A percentile compares a stretch with the other conserved stretches of the same genome.
phyloP scores from a whole-genome alignment of 2,329 filamentous ascomycete genomes.

The Lachnellula hyalina region DNA sequence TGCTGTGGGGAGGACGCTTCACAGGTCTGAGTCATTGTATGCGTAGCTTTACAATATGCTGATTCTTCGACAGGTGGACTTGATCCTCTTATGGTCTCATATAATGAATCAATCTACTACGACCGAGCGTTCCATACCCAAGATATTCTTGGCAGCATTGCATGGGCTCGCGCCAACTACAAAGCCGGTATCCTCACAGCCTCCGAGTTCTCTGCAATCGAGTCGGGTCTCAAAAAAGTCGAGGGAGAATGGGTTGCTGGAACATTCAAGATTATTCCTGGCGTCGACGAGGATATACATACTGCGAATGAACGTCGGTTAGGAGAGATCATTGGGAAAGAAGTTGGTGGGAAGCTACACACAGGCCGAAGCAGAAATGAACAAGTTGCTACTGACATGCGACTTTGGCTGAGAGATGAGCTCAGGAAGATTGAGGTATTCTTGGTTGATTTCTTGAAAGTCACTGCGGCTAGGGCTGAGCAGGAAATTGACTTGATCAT shows the following conservation, averaged over 20 bases:
- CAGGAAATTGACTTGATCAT: constrained; percentile 71
- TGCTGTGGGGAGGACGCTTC: constrained; percentile 59
- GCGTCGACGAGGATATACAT: constrained; percentile 58
- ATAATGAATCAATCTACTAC: constrained; percentile 77
- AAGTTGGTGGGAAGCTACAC: constrained; percentile 82
- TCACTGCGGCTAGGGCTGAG: constrained; percentile 65
- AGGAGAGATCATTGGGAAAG: constrained; percentile 81
- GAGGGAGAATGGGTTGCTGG: constrained; percentile 48
- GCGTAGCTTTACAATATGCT: constrained; percentile 3
- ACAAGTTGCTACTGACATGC: constrained; percentile 86
- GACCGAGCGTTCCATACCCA: constrained; percentile 74
- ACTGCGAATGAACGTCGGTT: constrained; percentile 67
- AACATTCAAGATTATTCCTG: constrained; percentile 46
- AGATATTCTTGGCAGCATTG: constrained; percentile 75
- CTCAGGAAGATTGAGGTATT: constrained; percentile 64
- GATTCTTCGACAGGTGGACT: constrained; percentile 55
- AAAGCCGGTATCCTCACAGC: constrained; percentile 68
- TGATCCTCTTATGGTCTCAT: constrained; percentile 80
- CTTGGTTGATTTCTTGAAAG: constrained; percentile 64
- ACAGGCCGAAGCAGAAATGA: constrained; percentile 85
- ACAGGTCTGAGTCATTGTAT: constrained; percentile 39
- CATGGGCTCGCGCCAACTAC: constrained; percentile 74
- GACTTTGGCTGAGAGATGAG: constrained; percentile 77
- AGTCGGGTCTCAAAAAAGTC: constrained; percentile 59
- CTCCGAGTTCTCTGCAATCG: constrained; percentile 69